A percentile compares a stretch with the other conserved stretches of the same genome.
Conservation (phyloP, 2,329 filamentous ascomycete genomes). For the Cercospora beticola region DNA sequence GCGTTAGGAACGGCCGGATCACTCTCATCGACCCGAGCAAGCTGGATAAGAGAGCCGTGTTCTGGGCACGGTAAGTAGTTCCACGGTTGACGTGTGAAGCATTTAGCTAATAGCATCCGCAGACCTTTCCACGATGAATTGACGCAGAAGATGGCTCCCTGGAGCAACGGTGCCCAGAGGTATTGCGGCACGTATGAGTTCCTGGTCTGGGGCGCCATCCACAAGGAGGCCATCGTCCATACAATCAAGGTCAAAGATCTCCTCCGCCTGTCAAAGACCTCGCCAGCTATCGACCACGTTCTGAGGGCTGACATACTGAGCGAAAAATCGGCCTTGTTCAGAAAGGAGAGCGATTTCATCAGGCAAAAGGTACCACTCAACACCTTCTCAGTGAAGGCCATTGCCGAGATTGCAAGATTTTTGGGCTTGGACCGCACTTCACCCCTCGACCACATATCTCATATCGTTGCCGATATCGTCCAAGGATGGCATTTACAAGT, state of each 20-base stretch:
- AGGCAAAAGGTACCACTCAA: background rate
- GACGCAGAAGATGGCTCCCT: background rate
- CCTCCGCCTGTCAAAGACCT: background rate
- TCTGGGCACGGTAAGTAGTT: conserved; percentile 4
- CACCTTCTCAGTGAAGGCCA: background rate
- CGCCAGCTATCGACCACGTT: background rate
- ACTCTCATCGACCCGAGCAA: conserved; percentile 17
- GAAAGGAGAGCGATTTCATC: background rate
- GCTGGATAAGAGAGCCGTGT: conserved; percentile 11
- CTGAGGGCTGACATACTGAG: background rate
- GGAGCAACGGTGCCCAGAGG: conserved; percentile 1
- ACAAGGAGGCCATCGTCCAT: conserved; percentile 14
- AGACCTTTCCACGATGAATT: conserved; percentile 6
- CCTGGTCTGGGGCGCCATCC: conserved; percentile 19
- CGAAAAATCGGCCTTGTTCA: background rate
- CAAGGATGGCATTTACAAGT: conserved; percentile 19
- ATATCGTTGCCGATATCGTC: conserved; percentile 19
- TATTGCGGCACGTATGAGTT: conserved; percentile 22
- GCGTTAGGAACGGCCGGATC: conserved; percentile 10
- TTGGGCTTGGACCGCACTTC: conserved; percentile 2
- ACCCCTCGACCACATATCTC: conserved; percentile 10
- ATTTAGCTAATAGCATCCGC: background rate
- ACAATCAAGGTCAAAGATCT: conserved; percentile 21
- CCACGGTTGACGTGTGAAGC: too few species aligned
- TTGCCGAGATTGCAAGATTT: conserved; percentile 11